Evolutionary conservation across 345 rosid species (phyloP).

Genomic region (Corymbia maculata): DNA sequence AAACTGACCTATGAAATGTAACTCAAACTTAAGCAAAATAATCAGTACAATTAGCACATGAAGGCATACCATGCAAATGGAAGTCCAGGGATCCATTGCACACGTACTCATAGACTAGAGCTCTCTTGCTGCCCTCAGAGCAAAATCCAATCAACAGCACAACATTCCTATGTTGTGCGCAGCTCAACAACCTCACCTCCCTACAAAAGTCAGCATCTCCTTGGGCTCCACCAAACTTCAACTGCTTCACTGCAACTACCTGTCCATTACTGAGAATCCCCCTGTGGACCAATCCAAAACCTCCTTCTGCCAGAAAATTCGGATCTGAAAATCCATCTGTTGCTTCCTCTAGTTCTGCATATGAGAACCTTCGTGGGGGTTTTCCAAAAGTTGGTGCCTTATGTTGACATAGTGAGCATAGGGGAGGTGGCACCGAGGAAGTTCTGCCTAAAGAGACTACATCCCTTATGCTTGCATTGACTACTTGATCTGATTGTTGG

Average conservation of each 20-base stretch:
- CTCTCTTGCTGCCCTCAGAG: slow-evolving; percentile 37
- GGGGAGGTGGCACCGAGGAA: slow-evolving; percentile 60
- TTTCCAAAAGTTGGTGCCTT: slow-evolving; percentile 62
- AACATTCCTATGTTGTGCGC: slow-evolving; percentile 72
- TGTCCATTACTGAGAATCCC: slow-evolving; percentile 51
- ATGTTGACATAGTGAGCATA: slow-evolving; percentile 66
- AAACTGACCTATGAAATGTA: background rate
- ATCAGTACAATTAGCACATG: background rate
- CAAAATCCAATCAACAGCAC: slow-evolving; percentile 62
- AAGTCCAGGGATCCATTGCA: slow-evolving; percentile 67
- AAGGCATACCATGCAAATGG: slow-evolving; percentile 51
- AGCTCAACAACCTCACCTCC: slow-evolving; percentile 65
- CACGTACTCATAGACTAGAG: slow-evolving; percentile 62
- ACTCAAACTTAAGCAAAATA: background rate
- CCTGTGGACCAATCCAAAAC: slow-evolving; percentile 49
- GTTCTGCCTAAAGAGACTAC: slow-evolving; percentile 42
- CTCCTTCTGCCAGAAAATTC: slow-evolving; percentile 58
- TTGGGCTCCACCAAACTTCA: slow-evolving; percentile 32
- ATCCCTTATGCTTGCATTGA: slow-evolving; percentile 23
- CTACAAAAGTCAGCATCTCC: slow-evolving; percentile 64
- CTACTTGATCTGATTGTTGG: slow-evolving; percentile 8
- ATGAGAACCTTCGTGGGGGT: slow-evolving; percentile 56
- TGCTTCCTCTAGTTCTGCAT: slow-evolving; percentile 43
- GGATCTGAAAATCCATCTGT: slow-evolving; percentile 49
- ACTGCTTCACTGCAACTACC: slow-evolving; percentile 61